Evolutionary conservation across 2,329 filamentous ascomycete species (phyloP).

Genomic region (Verticillium klebahnii): DNA sequence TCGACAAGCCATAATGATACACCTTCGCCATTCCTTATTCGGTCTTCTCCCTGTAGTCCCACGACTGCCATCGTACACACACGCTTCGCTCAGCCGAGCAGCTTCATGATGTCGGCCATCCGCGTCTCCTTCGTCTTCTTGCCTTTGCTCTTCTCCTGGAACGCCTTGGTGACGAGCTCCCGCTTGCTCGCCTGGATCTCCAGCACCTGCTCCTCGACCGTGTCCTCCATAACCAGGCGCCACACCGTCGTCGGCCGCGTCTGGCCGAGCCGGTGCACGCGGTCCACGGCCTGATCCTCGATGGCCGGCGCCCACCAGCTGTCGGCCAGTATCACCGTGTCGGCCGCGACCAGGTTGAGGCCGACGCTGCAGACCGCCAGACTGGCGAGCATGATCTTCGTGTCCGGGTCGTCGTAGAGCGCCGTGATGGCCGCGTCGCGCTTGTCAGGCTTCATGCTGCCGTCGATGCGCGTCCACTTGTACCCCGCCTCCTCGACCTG

Average conservation of each 20-base stretch:
- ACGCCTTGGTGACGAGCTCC: constrained; percentile 71
- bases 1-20: too few species aligned
- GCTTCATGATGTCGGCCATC: constrained; percentile 49
- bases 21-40: too few species aligned
- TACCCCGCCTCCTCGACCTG: constrained; percentile 59
- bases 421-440: constrained; percentile 69
- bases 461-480: constrained; percentile 70
- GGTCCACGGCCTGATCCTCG: constrained; percentile 86
- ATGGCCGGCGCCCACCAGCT: constrained; percentile 91
- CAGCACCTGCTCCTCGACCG: constrained; percentile 76
- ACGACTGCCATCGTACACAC: not conserved
- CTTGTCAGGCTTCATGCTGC: constrained; percentile 64
- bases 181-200: constrained; percentile 76
- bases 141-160: constrained; percentile 63
- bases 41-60: too few species aligned
- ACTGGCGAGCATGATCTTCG: constrained; percentile 75
- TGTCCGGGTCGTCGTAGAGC: constrained; percentile 62
- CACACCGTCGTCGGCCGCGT: constrained; percentile 74
- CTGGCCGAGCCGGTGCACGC: constrained; percentile 82
- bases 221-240: constrained; percentile 74
- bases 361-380: constrained; percentile 80
- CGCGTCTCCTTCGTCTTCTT: constrained; percentile 54
- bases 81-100: constrained; percentile 29
- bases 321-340: constrained; percentile 79
- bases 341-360: constrained; percentile 79